phyloP scores from a whole-genome alignment of 2,329 filamentous ascomycete species.

The Ceratocystis eucalypticola region DNA sequence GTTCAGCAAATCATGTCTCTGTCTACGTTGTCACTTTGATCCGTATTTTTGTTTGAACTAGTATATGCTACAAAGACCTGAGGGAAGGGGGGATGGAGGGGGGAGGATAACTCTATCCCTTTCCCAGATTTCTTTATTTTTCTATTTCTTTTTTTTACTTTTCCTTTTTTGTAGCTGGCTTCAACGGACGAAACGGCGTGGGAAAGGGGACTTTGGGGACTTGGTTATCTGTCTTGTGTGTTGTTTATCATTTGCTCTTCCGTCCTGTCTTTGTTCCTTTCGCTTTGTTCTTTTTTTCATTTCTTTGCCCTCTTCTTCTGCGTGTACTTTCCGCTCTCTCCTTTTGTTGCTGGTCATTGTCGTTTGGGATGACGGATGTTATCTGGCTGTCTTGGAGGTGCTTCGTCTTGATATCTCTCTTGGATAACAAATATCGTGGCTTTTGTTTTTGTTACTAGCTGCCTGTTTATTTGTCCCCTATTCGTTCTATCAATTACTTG shows the following conservation, averaged over 20 bases:
- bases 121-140: conserved; percentile 9
- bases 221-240: not conserved
- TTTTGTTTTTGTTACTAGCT: not conserved
- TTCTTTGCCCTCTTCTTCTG: not conserved
- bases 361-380: not conserved
- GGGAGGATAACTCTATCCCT: conserved; percentile 1
- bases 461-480: not conserved
- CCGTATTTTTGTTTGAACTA: not conserved
- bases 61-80: not conserved
- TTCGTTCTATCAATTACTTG: not conserved
- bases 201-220: not conserved
- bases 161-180: not conserved
- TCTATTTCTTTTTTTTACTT: not conserved
- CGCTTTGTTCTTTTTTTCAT: not conserved
- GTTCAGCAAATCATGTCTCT: conserved; percentile 58
- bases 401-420: conserved; percentile 7
- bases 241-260: not conserved
- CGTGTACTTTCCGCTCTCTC: not conserved
- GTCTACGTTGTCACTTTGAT: conserved; percentile 40
- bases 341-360: not conserved
- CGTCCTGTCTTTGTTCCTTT: not conserved
- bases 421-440: conserved; percentile 7
- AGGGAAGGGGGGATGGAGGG: no score
- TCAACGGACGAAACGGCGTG: not conserved
- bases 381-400: conserved; percentile 6